Base-by-base conservation (phyloP, 2,329 filamentous ascomycete species). In the Aspergillus melleus region DNA sequence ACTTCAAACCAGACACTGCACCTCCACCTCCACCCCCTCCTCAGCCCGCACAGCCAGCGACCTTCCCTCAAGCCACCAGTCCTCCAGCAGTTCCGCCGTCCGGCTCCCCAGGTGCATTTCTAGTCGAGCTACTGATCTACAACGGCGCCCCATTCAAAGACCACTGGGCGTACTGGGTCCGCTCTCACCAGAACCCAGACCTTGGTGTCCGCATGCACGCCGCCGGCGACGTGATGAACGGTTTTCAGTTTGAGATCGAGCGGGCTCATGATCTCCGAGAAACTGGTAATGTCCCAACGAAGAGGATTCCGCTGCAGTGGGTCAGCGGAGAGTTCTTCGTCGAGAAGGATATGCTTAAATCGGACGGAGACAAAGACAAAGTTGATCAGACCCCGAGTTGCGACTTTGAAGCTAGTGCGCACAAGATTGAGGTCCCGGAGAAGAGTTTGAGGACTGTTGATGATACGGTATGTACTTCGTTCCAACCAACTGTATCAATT, bases 131-230 rank as follows among this genome's bases (percentile, higher is more conserved):
- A 6, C 49, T 75, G 14, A 68, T 68, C 22, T 74, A 60, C 62
- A 76, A 70, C 54, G 74, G 74, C 16, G 22, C 54, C 0, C 74
- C 71, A 0, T 77, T 74, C 64, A 74, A 73, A 49, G 69, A 77
- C 54, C 72, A 77, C 63, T 77, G 74, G 74, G 70, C 71, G 1
- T 76, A 74, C 51, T 77, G 60, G 47, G 50, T 76, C 1, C 47
- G 53, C 20, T 71, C 70, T 0, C 60, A 50, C 4, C 1, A 8
- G 0, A 16, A 67, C 16, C 50, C 61, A 1, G 39, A 67, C 6
- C n/a, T 68, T 1, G 73, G 74, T 5, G 67, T 72, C 6, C n/a
- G 65, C 26, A 62, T 75, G 12, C 69, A 75, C 19, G 74, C 72
- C 2, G 66, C 64, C 2, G 73, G 74, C 1, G 68, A 73, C 55